Percentiles rank a stretch among this genome's conserved stretches.
phyloP scores from a whole-genome alignment of 2,329 filamentous ascomycete species.

The Eutypella sp. region DNA sequence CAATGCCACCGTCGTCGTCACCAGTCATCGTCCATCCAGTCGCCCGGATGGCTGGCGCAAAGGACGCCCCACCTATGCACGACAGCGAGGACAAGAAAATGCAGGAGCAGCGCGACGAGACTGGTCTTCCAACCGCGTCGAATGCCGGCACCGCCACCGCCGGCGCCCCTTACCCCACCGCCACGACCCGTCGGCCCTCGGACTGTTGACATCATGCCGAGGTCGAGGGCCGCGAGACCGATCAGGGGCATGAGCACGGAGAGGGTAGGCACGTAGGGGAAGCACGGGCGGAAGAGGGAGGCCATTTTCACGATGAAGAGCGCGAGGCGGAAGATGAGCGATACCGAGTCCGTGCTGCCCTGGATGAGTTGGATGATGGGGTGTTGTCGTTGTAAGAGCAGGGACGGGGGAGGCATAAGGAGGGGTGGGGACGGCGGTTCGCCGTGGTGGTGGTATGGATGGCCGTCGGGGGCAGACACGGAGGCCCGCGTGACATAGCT shows the following conservation, averaged over 20 bases:
- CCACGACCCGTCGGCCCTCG: constrained; percentile 10
- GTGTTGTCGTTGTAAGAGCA: constrained; percentile 30
- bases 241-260: constrained; percentile 64
- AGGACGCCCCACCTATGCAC: background rate
- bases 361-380: constrained; percentile 25
- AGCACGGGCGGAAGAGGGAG: constrained; percentile 62
- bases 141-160: background rate
- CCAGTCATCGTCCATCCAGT: no score
- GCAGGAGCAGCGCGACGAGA: background rate
- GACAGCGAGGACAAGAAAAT: background rate
- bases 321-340: constrained; percentile 44
- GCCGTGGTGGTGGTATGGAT: constrained; percentile 19
- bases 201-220: no score
- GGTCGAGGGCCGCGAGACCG: constrained; percentile 62
- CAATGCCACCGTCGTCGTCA: no score
- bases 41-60: background rate
- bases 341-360: constrained; percentile 26
- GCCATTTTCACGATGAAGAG: constrained; percentile 67
- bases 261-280: constrained; percentile 62
- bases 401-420: constrained; percentile 11
- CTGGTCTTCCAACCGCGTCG: background rate
- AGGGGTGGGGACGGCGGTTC: constrained; percentile 12
- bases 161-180: background rate
- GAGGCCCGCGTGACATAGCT: constrained; percentile 21
- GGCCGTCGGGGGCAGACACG: constrained; percentile 27